Evolutionary conservation across 202 grass and related monocot genomes (phyloP).

Genomic region (Sporobolus alterniflorus): DNA sequence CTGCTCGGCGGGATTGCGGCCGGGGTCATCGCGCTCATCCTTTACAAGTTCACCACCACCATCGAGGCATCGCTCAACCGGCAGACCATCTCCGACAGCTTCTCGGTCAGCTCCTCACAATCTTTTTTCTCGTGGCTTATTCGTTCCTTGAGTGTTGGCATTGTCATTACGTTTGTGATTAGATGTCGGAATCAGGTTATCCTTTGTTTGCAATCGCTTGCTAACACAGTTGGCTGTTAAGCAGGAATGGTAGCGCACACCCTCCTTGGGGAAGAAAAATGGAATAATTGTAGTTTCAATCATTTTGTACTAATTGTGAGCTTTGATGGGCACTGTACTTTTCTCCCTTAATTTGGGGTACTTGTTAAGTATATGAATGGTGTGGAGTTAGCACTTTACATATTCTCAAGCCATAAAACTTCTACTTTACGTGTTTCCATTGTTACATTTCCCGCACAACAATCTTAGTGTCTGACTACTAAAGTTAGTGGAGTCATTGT

Average conservation of each 20-base stretch:
- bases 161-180: not conserved
- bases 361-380: not conserved
- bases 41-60: constrained; percentile 88
- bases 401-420: not conserved
- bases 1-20: constrained; percentile 86
- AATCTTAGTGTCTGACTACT: not conserved
- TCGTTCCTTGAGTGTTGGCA: not conserved
- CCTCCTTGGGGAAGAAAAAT: not conserved
- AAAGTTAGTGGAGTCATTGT: not conserved
- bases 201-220: not conserved
- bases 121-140: constrained; percentile 8
- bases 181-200: not conserved
- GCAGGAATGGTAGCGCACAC: not conserved
- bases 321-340: too few species aligned
- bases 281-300: not conserved
- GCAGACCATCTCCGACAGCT: constrained; percentile 83
- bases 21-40: constrained; percentile 76
- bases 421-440: not conserved
- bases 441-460: not conserved
- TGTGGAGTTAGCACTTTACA: not conserved
- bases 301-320: not conserved
- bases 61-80: constrained; percentile 82
- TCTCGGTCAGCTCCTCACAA: constrained; percentile 72
- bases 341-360: too few species aligned
- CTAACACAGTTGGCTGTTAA: not conserved